These are phyloP conservation scores for Colletotrichum sp. DNA, from an alignment of 2,329 filamentous ascomycete species.

Conservation along the genomic window DNA sequence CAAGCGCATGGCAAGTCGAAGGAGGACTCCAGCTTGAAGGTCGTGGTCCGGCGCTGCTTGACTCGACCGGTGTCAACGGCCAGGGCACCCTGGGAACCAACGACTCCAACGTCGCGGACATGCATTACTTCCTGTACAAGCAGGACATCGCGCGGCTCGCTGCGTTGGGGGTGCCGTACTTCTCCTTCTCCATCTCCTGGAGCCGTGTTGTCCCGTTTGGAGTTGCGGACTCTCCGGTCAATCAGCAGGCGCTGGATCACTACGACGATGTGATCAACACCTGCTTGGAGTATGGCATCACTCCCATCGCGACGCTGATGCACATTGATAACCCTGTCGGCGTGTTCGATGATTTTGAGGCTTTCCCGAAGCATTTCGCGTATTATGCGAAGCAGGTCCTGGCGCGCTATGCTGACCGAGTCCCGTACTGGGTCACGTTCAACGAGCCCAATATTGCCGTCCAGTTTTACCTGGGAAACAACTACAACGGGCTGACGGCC, in stretches of 20 bases:
- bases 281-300: conserved; percentile 52
- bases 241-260: conserved; percentile 54
- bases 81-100: conserved; percentile 24
- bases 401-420: conserved; percentile 55
- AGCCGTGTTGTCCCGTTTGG: conserved; percentile 58
- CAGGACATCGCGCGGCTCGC: conserved; percentile 60
- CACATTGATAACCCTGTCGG: conserved; percentile 45
- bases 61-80: conserved; percentile 37
- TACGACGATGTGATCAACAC: conserved; percentile 60
- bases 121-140: conserved; percentile 62
- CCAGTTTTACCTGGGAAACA: conserved; percentile 34
- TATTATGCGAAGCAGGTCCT: conserved; percentile 59
- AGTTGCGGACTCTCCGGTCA: conserved; percentile 53
- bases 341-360: conserved; percentile 37
- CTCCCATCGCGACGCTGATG: conserved; percentile 51
- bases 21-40: conserved; percentile 50
- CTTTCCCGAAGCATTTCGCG: conserved; percentile 52
- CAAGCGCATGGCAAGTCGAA: conserved; percentile 51
- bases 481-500: conserved; percentile 35
- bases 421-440: conserved; percentile 58
- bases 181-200: conserved; percentile 59
- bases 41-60: conserved; percentile 46
- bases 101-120: conserved; percentile 43
- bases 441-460: conserved; percentile 54
- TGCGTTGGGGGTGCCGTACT: conserved; percentile 55